Base-by-base conservation (phyloP, 2,329 filamentous ascomycete species). In the Paracamarosporium sp. region DNA sequence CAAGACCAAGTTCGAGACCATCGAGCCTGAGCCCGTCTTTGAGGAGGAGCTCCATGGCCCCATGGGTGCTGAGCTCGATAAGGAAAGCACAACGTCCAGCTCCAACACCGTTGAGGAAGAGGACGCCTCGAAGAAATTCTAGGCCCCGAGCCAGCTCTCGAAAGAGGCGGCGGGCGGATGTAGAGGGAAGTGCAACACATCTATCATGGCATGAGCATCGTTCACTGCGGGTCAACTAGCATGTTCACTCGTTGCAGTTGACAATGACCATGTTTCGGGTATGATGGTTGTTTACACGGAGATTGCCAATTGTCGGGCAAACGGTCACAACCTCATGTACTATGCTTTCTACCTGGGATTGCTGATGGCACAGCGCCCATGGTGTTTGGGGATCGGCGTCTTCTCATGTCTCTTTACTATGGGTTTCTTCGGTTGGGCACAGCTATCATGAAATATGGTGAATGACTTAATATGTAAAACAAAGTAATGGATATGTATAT, bases 1-100 rank as follows among this genome's bases (percentile, higher is more conserved):
- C 82, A 96, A 95, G 85, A 96, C 93, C 79, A 99, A 99, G 82
- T 98, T 97, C 76, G 95, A 99, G 79, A 83, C 91, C 67, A 85
- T 92, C 75, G 95, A 98, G 69, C 84, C 87, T 17, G 94, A 98
- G 72, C 93, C 93, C 38, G 91, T 96, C 72, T 97, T 97, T 67
- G 93, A 98, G 77, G 93, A 97, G 79, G 85, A 86, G 53, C 62
- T 95, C 57, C 92, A 96, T 72, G 92, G 91, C 28, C 84, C 88
- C 17, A 70, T 79, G 50, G 80, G 81, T 27, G 85, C 86, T 50
- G 81, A 86, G 50, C 72, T 79, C 54, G 84, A 89, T 60, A 83
- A 85, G 77, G 78, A 81, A 72, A 82, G 80, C 69, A 82, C 78
- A 25, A 69, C 72, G 27, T 78, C 75, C 36, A 87, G 86, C 61